These are phyloP conservation scores for Blastocystis sp. DNA, from an alignment of 352 stramenopile genomes.

Conservation along the genomic window DNA sequence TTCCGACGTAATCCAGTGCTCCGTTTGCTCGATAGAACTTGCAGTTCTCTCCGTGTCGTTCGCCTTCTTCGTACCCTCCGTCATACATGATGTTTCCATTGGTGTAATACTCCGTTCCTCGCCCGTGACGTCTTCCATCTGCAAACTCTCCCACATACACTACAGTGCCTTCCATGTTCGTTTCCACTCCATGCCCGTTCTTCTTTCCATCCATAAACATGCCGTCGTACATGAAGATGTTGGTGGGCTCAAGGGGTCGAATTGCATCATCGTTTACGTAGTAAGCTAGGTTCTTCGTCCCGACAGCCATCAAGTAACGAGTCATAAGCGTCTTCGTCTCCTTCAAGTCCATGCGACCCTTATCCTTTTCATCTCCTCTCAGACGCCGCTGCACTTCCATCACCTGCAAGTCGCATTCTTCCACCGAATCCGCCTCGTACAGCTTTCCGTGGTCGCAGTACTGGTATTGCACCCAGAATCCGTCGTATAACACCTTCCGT, in stretches of 20 bases:
- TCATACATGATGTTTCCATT: slow-evolving; percentile 3
- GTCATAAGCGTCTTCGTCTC: too few relatives aligned
- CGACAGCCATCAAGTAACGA: too few relatives aligned
- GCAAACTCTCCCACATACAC: background rate
- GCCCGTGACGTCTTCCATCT: background rate
- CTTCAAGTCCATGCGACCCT: too few relatives aligned
- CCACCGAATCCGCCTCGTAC: background rate
- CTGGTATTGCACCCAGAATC: background rate
- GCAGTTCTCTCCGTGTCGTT: background rate
- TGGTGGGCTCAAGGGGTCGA: background rate
- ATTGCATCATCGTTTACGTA: too few relatives aligned
- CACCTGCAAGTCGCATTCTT: too few relatives aligned
- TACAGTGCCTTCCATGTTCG: background rate
- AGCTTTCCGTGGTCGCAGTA: background rate
- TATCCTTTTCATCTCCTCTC: too few relatives aligned
- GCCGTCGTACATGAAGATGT: background rate
- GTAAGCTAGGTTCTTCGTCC: too few relatives aligned
- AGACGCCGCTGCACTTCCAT: too few relatives aligned
- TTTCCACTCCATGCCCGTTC: background rate
- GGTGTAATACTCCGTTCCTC: background rate
- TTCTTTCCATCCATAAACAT: background rate
- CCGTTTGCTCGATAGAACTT: background rate
- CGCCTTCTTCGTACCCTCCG: background rate
- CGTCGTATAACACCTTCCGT: background rate
- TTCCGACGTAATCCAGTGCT: background rate